phyloP scores from a whole-genome alignment of 1,284 basidiomycete species.

The Rhodotorula sp. region DNA sequence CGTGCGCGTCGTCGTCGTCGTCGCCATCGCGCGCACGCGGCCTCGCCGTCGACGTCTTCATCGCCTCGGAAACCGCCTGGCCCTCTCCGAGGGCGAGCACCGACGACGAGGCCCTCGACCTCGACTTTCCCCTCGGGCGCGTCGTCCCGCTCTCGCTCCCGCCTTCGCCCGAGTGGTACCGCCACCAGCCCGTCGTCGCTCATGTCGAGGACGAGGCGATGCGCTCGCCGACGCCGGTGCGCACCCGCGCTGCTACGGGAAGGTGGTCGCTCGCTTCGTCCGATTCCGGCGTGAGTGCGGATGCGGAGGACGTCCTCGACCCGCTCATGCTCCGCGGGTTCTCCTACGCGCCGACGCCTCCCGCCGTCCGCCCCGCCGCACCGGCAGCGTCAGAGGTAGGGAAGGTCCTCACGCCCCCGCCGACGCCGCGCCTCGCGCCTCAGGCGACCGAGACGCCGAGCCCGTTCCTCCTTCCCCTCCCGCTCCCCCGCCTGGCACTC shows the following conservation, averaged over 20 bases:
- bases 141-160: not conserved
- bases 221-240: not conserved
- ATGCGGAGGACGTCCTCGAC: not conserved
- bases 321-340: not conserved
- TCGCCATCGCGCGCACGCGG: too few species aligned
- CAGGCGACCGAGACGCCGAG: not conserved
- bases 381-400: too few species aligned
- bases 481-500: not conserved
- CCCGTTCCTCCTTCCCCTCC: conserved; percentile 1
- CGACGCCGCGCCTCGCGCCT: conserved; percentile 8
- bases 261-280: not conserved
- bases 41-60: not conserved
- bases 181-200: not conserved
- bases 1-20: not conserved
- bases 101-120: conserved; percentile 2
- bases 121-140: not conserved
- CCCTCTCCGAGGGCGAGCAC: not conserved
- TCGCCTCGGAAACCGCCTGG: not conserved
- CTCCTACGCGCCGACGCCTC: not conserved
- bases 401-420: conserved; percentile 2
- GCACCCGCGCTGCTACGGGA: not conserved
- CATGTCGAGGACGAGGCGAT: not conserved
- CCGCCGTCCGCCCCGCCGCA: not conserved
- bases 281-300: too few species aligned
- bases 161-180: not conserved